phyloP scores from a whole-genome alignment of 2,329 filamentous ascomycete species.

The Cercospora sp. region DNA sequence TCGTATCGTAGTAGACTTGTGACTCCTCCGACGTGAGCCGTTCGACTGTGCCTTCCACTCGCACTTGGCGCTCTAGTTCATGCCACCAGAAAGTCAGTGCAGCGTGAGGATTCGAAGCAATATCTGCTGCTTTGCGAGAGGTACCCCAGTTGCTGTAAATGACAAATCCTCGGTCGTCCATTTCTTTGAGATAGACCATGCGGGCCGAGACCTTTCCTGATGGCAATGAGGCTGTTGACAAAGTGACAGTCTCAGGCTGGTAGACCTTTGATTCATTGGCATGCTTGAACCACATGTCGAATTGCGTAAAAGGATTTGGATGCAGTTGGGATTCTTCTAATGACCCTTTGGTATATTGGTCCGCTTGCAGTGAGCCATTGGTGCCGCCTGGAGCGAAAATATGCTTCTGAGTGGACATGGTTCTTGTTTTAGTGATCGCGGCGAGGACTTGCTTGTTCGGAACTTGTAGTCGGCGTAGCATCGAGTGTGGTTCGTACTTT shows the following conservation, averaged over 20 bases:
- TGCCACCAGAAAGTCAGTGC: conserved; percentile 91
- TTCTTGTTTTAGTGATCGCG: background rate
- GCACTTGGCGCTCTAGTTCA: conserved; percentile 80
- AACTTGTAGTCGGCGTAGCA: background rate
- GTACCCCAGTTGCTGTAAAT: conserved; percentile 92
- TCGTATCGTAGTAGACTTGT: conserved; percentile 62
- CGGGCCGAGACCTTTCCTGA: conserved; percentile 81
- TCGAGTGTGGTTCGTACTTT: background rate
- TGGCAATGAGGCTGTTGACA: conserved; percentile 81
- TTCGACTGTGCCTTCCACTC: conserved; percentile 77
- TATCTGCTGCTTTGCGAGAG: conserved; percentile 66
- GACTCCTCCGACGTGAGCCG: conserved; percentile 70
- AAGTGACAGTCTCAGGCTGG: conserved; percentile 83
- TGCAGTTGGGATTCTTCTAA: conserved; percentile 64
- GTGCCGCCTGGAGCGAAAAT: conserved; percentile 65
- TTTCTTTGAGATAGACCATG: conserved; percentile 92
- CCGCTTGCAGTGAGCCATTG: conserved; percentile 63
- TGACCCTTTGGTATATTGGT: conserved; percentile 70
- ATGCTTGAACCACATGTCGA: conserved; percentile 82
- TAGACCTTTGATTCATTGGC: conserved; percentile 63
- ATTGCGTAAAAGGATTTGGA: conserved; percentile 72
- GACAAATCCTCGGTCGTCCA: conserved; percentile 80
- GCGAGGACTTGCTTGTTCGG: background rate
- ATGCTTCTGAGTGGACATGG: conserved; percentile 39
- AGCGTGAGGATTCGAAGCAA: conserved; percentile 72